Conservation (phyloP, 345 rosid genomes). For the Linum lewisii region DNA sequence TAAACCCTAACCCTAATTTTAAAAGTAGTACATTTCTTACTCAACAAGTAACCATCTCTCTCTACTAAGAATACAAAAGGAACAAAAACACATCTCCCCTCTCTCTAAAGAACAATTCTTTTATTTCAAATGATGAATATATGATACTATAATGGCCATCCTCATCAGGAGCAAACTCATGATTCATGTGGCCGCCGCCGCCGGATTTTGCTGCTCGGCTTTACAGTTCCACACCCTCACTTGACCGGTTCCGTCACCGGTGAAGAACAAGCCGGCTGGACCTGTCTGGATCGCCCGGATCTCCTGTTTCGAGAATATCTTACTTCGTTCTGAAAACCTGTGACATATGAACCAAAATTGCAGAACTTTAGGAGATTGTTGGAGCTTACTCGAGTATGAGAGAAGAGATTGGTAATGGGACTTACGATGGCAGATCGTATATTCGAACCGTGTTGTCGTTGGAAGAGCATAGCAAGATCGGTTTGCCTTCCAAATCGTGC, state of each 20-base stretch:
- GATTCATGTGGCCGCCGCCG: too few species aligned
- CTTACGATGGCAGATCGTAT: constrained; percentile 96
- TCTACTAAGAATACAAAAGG: background rate
- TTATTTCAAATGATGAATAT: too few species aligned
- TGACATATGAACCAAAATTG: too few species aligned
- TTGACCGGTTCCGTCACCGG: constrained; percentile 90
- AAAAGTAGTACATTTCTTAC: too few species aligned
- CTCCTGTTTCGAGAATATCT: constrained; percentile 77
- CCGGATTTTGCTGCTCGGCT: constrained; percentile 16
- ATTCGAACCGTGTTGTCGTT: constrained; percentile 13
- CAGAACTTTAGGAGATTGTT: background rate
- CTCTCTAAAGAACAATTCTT: too few species aligned
- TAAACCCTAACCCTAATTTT: too few species aligned
- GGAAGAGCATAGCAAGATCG: constrained; percentile 19
- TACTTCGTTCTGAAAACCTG: constrained; percentile 86
- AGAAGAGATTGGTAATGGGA: background rate
- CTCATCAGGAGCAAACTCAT: background rate
- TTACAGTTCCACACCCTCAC: constrained; percentile 89
- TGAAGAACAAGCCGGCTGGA: constrained; percentile 79
- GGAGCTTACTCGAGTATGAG: background rate
- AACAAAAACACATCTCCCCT: background rate
- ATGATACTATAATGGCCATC: background rate
- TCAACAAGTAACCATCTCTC: too few species aligned
- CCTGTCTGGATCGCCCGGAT: constrained; percentile 70
- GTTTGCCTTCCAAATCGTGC: constrained; percentile 15